Base-by-base conservation (phyloP, 2,329 filamentous ascomycete species). In the Neonectria coccinea region DNA sequence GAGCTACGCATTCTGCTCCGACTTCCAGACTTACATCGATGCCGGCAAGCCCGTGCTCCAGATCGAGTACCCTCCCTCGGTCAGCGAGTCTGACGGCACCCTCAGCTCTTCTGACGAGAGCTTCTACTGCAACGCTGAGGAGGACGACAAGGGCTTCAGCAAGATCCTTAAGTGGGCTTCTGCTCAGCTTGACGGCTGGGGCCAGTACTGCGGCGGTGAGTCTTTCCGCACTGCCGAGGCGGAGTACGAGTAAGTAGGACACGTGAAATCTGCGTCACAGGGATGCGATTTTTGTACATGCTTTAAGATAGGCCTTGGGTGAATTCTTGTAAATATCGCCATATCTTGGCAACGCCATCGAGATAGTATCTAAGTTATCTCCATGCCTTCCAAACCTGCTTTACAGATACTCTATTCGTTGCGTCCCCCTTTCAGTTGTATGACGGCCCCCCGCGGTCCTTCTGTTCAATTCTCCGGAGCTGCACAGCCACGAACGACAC, bases 401-500 rank as follows among this genome's bases (percentile, higher is more conserved):
- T 33, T 20, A n/a, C n/a, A 14, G 18, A 22, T 20, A 22, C 9
- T 6, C 11, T 33, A 10, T 11, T 2, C 4, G 11, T 2, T 20
- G n/a, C n/a, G 3, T 8, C 29, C 18, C 3, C n/a, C 11, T 12
- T 7, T 63, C 31, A 63, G 25, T 63, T 63, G 36, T 71, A 64
- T 12, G 68, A 64, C 41, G 56, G 63, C 7, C 64, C 39, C 18
- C 77, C 47, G 74, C 75, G 74, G 68, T 54, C 62, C 59, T 74
- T 74, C n/a, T 60, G 57, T 8, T 61, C 77, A 64, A 80, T 75
- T 36, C 71, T 72, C 58, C 78, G 78, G 6, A 78, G 74, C 71
- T 81, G 77, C 6, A 82, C 58, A 14, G 73, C 80, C 1, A 97
- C 92, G 77, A 87, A 97, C 0, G 75, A 78, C 11, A 95, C 89